Conservation (phyloP, 192 early-diverging fungal genomes). For the Linnemannia exigua region DNA sequence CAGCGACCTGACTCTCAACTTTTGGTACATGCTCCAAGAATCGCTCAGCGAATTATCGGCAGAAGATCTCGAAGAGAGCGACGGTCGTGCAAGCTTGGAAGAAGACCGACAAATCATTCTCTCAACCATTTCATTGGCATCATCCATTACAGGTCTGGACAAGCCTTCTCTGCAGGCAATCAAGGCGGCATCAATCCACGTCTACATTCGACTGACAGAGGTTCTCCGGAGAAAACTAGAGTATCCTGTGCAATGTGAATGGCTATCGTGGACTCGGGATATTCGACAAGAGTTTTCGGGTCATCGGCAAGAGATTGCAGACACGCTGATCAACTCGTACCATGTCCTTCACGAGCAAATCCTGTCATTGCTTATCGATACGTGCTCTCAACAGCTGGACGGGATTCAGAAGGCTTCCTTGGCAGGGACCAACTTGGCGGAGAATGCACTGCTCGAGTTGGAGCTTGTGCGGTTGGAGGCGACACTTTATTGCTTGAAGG, state of each 20-base stretch:
- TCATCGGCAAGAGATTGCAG: slow-evolving; percentile 81
- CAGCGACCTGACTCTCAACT: slow-evolving; percentile 77
- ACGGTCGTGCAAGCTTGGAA: slow-evolving; percentile 4
- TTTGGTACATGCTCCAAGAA: slow-evolving; percentile 84
- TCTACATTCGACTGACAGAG: slow-evolving; percentile 67
- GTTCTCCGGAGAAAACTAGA: slow-evolving; percentile 70
- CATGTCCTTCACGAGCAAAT: slow-evolving; percentile 73
- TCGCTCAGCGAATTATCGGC: slow-evolving; percentile 66
- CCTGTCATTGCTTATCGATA: slow-evolving; percentile 61
- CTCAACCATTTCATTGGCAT: slow-evolving; percentile 42
- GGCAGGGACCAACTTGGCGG: slow-evolving; percentile 24
- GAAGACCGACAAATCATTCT: slow-evolving; percentile 26
- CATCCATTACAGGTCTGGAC: slow-evolving; percentile 31
- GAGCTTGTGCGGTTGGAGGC: slow-evolving; percentile 64
- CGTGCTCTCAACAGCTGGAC: slow-evolving; percentile 34
- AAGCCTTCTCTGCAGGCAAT: slow-evolving; percentile 46
- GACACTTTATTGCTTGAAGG: slow-evolving; percentile 73
- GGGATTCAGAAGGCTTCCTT: slow-evolving; percentile 34
- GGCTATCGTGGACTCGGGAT: slow-evolving; percentile 69
- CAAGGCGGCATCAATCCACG: slow-evolving; percentile 54
- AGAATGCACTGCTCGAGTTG: slow-evolving; percentile 27
- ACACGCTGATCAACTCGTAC: slow-evolving; percentile 79
- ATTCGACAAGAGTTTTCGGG: slow-evolving; percentile 69
- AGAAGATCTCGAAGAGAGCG: slow-evolving; percentile 27
- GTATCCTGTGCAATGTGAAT: slow-evolving; percentile 68